Percentiles rank a stretch among this genome's conserved stretches.
Conservation (phyloP, 129 eudicot species). For the Pseudognaphalium luteoalbum region DNA sequence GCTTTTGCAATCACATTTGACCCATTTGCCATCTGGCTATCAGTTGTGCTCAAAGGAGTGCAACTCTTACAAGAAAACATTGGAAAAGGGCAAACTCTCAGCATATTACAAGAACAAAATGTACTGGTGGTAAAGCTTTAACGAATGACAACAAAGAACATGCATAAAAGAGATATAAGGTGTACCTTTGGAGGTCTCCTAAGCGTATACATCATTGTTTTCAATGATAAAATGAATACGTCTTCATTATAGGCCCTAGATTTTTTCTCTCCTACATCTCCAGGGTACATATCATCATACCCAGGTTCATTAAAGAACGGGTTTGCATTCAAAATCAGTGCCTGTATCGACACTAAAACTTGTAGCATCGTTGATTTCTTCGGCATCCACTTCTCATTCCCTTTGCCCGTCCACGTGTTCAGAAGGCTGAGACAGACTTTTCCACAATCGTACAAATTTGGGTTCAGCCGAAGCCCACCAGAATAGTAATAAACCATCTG, state of each 20-base stretch:
- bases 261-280: conserved; percentile 39
- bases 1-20: too few species aligned
- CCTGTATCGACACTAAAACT: conserved; percentile 68
- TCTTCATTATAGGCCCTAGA: conserved; percentile 49
- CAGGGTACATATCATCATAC: conserved; percentile 38
- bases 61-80: too few species aligned
- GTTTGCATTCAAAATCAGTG: conserved; percentile 52
- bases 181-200: conserved; percentile 70
- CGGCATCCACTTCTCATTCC: conserved; percentile 66
- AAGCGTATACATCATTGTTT: conserved; percentile 64
- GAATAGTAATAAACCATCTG: conserved; percentile 72
- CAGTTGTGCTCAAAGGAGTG: too few species aligned
- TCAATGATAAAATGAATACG: conserved; percentile 51
- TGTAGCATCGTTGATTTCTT: conserved; percentile 62
- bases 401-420: conserved; percentile 60
- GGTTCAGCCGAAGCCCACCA: conserved; percentile 71
- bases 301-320: conserved; percentile 77
- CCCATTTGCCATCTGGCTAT: too few species aligned
- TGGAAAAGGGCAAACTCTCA: neutral
- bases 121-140: neutral
- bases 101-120: too few species aligned
- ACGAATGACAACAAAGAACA: neutral
- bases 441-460: conserved; percentile 64
- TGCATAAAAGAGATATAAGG: neutral
- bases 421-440: conserved; percentile 71